Base-by-base conservation (phyloP, 352 stramenopile genomes). In the Hyaloperonospora brassicae region DNA sequence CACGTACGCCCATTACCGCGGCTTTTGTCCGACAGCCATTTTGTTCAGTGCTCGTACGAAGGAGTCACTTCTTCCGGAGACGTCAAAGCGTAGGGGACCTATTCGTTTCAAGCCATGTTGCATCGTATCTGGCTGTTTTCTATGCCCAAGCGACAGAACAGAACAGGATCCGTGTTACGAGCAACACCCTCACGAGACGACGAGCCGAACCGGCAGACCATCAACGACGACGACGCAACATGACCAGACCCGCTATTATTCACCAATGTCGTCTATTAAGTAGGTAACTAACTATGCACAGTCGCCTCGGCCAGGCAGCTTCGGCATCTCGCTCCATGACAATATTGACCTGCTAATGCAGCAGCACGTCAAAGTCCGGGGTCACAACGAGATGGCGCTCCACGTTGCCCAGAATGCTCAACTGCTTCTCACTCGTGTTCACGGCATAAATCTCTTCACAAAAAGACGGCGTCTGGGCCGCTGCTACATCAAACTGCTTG, bases 391-490 rank as follows among this genome's bases (percentile, higher is more conserved):
- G 64, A 52, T 93, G 84, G 42, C 78, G 80, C 54, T 88, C 74
- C 34, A 92, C 67, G 35, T 65, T 63, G 39, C 84, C 84, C 11
- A 93, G 66, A 58, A 88, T 85, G 50, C 70, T 89, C 34, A 91
- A 55, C 21, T 87, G 74, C 59, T 90, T 76, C 46, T 90, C 81
- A 21, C 48, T 58, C 24, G 68, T 65, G 61, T 92, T 84, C 47
- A 93, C 86, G 21, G 79, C 87, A 63, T 89, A 89, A 1, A 92
- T 53, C 40, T 93, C 81, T 48, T 93, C 84, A 46, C 75, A 89
- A 43, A 91, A 89, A 25, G 80, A 83, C 44, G 84, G 81, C 11
- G 84, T 90, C 59, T 90, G 84, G 31, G 79, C 79, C 5, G 73
- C 65, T 24, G 80, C 79, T 9, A 93, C 77, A 44, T 93, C 79